Evolutionary conservation across 768 basidiomycete species (phyloP).

Genomic region (Mycena polygramma): DNA sequence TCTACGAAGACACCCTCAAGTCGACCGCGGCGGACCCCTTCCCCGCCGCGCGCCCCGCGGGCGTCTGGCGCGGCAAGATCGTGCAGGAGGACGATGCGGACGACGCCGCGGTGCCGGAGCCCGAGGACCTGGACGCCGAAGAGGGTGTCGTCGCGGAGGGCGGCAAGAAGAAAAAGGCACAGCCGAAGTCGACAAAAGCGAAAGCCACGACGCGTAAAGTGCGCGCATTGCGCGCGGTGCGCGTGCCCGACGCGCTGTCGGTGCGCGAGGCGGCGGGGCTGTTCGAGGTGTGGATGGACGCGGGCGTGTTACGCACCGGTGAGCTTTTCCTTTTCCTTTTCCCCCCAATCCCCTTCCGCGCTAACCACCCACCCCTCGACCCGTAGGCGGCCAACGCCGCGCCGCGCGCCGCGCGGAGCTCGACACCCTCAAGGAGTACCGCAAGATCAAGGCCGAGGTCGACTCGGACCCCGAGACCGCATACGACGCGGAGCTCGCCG

Average conservation of each 20-base stretch:
- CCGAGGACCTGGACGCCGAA: neutral
- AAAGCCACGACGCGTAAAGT: constrained; percentile 5
- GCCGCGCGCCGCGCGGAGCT: constrained; percentile 25
- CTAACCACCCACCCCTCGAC: constrained; percentile 8
- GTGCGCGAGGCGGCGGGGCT: constrained; percentile 78
- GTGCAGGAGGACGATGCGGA: neutral
- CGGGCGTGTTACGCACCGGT: constrained; percentile 67
- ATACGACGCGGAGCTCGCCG: neutral
- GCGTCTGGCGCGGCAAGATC: neutral
- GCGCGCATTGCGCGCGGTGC: constrained; percentile 45
- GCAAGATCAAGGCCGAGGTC: constrained; percentile 13
- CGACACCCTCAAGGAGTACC: neutral
- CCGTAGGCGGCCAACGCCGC: constrained; percentile 46
- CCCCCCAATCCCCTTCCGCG: neutral
- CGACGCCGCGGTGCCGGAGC: neutral
- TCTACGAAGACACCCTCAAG: constrained; percentile 28
- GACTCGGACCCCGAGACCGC: constrained; percentile 20
- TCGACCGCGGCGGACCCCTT: constrained; percentile 14
- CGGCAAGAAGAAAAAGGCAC: neutral
- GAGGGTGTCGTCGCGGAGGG: neutral
- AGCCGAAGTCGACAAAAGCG: neutral
- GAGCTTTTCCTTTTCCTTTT: constrained; percentile 35
- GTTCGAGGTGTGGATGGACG: constrained; percentile 83
- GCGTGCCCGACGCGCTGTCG: constrained; percentile 68
- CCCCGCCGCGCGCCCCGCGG: constrained; percentile 10